phyloP scores from a whole-genome alignment of 2,329 filamentous ascomycete genomes.

The Davidsoniella eucalypti region DNA sequence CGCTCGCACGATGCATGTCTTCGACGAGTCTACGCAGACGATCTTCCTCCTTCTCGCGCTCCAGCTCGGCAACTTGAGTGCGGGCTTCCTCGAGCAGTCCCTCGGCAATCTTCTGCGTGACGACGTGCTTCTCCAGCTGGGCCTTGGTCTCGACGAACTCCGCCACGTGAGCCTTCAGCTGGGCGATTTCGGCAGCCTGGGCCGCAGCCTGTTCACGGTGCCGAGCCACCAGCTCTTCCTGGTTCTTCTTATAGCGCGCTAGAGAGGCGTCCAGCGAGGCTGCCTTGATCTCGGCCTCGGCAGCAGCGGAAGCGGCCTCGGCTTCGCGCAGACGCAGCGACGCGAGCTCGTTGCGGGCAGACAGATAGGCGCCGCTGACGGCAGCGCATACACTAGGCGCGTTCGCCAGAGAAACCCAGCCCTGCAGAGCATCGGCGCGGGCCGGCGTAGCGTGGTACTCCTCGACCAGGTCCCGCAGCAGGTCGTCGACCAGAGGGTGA shows the following conservation, averaged over 20 bases:
- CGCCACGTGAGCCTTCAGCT: too few relatives aligned
- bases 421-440: conserved; percentile 1
- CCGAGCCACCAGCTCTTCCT: not conserved
- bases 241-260: not conserved
- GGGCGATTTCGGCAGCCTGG: too few relatives aligned
- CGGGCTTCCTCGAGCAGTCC: not conserved
- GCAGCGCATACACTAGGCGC: conserved; percentile 6
- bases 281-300: not conserved
- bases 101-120: not conserved
- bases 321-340: not conserved
- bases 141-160: not conserved
- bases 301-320: not conserved
- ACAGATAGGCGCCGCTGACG: not conserved
- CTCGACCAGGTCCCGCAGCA: conserved; percentile 2
- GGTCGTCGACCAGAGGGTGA: conserved; percentile 6
- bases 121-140: not conserved
- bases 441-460: conserved; percentile 2
- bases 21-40: conserved; percentile 1
- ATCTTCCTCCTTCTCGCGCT: conserved; percentile 1
- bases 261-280: not conserved
- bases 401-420: conserved; percentile 9
- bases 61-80: not conserved
- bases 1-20: conserved; percentile 5
- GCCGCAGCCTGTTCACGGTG: too few relatives aligned
- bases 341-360: not conserved